Base-by-base conservation (phyloP, 2,329 filamentous ascomycete genomes). In the Cladosporium sp. region DNA sequence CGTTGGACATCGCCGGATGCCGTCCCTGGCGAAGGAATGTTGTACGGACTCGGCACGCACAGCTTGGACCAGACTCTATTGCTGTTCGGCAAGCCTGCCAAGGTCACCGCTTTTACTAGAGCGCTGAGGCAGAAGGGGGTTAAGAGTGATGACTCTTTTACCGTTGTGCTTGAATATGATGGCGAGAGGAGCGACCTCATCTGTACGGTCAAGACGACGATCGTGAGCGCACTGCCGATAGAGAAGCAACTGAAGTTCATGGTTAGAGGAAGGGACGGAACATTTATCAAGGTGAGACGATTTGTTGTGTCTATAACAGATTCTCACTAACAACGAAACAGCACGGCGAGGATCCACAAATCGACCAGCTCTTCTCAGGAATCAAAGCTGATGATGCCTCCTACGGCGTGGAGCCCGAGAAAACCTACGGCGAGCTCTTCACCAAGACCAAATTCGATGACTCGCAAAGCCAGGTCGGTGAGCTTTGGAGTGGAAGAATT, bases 21-120 rank as follows among this genome's bases (percentile, higher is more conserved):
- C 38, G 59, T 55, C 0, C 68, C 69, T 0, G 73, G 72, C 0
- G 58, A 66, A 1, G 72, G 72, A 0, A 69, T 74, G 63, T 57
- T 69, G 0, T 75, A 71, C 53, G 72, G 67, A 1, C 62, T 75
- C 0, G 73, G 72, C 62, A 59, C 48, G 51, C 68, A 71, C 50
- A 61, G 64, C 4, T 63, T 71, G 22, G 68, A 71, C 40, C 68
- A 70, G 51, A 66, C 65, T 3, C 55, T 70, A 13, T 40, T 63
- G 3, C 58, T 71, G 3, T 71, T 70, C 48, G 67, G 68, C 2
- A 47, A 57, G 7, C 68, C 68, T 8, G 52, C 59, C 36, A 60
- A 52, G 16, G 55, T 71, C 15, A 66, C 60, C 25, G 66, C 57
- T 0, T 60, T 65, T 27, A 61, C 60, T 7, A 55, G 65, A 3